These are phyloP conservation scores for Metschnikowia hibisci DNA, from an alignment of 805 yeast genomes.

Conservation along the genomic window DNA sequence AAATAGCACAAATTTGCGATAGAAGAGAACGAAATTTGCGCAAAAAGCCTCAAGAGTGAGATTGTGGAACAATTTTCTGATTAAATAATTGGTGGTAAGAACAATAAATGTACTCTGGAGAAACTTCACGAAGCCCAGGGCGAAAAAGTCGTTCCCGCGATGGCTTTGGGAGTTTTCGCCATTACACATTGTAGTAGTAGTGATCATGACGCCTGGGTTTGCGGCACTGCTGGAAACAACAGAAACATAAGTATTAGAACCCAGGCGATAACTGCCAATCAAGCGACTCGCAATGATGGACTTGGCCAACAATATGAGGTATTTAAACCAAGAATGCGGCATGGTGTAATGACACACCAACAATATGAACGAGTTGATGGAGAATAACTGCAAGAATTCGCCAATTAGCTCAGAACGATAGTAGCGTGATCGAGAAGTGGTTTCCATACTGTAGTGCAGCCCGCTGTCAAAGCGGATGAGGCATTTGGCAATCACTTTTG, in stretches of 20 bases:
- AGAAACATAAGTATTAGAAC: constrained; percentile 23
- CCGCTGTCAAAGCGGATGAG: constrained; percentile 11
- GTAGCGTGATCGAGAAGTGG: constrained; percentile 9
- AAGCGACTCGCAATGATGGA: constrained; percentile 29
- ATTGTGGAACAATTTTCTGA: constrained; percentile 9
- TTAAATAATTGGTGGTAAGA: constrained; percentile 19
- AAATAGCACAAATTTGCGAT: not conserved
- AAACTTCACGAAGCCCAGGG: constrained; percentile 18
- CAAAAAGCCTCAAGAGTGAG: constrained; percentile 1
- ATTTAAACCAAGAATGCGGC: constrained; percentile 20
- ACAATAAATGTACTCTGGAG: constrained; percentile 19
- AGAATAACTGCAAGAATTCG: constrained; percentile 20
- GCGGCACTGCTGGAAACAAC: constrained; percentile 14
- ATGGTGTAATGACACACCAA: constrained; percentile 20
- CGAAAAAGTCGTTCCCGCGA: constrained; percentile 3
- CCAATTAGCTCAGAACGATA: constrained; percentile 18
- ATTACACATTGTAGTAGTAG: constrained; percentile 15
- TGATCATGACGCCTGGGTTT: constrained; percentile 9
- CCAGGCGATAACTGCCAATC: constrained; percentile 26
- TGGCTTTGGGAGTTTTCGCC: constrained; percentile 8
- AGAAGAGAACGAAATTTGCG: constrained; percentile 1
- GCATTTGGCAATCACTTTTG: constrained; percentile 22
- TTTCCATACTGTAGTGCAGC: constrained; percentile 9
- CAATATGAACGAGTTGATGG: constrained; percentile 24
- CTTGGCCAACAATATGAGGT: constrained; percentile 27